Base-by-base conservation (phyloP, 495 filamentous ascomycete species). In the Choiromyces venosus region DNA sequence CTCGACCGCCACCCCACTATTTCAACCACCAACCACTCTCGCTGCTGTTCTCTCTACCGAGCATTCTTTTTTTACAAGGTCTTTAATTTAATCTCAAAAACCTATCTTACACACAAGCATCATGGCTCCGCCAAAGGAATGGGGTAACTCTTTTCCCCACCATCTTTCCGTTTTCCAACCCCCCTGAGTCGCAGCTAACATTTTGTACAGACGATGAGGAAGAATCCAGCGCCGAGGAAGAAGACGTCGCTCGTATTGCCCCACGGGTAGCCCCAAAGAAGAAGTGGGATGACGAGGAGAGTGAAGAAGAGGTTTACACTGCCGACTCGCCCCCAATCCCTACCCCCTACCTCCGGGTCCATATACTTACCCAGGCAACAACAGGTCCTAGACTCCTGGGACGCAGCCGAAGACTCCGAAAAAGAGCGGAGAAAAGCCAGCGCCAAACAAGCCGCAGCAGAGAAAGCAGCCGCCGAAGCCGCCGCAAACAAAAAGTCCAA, bases 351-450 rank as follows among this genome's bases (percentile, higher is more conserved):
- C 10, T 12, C 25, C 52, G 7, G 16, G 52, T 25, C 18, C 37
- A 67, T 33, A 68, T 14, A 46, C 72, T 42, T 42, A 46, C 69
- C 66, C 71, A 5, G 69, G 36, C 19, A 70, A 29, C 29, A 42
- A 68, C 73, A 97, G 92, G 92, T 97, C 71, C 87, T 97, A 72
- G 96, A 99, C 65, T 94, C 93, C 33, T 99, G 96, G 96, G 93
- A 97, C 77, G 94, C 93, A 56, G 95, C 92, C 72, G 95, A 97
- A 80, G 96, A 99, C 85, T 96, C 92, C 68, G 96, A 99, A 80
- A 94, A 90, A 69, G 96, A 99, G 85, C 91, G 92, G 76, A 93
- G 97, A 83, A 98, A 97, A 86, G 76, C 68, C 5, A 66, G 37
- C 3, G 91, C 88, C 35, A 92, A 91, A 84, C 92, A 92, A 83